Evolutionary conservation across 768 basidiomycete genomes (phyloP), one percentile per base, ranked within the genome.

Genomic region (Trametes cingulata): DNA sequence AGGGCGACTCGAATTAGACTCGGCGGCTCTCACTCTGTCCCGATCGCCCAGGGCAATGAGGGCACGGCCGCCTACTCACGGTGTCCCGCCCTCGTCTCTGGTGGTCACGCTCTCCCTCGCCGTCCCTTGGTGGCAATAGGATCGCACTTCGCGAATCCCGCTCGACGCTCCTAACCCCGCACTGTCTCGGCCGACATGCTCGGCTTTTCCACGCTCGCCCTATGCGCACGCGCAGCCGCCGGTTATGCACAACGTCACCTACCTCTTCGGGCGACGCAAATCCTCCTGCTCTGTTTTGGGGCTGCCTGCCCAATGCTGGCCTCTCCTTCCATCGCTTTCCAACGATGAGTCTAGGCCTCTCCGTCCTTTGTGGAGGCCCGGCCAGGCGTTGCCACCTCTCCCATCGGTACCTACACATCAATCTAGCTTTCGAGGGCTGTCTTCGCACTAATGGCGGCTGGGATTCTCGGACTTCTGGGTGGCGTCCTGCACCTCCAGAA

Each of bases 171-270:
- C 39, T 37, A 15, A 40, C 17, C 59, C 52, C 52, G 52, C 43
- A 12, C 52, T 10, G 17, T 33, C 46, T n/a, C 20, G 15, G 14
- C 9, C 10, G 39, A 10, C 52, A 39, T 13, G 37, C 29, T 35
- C 39, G 37, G 52, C 37, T 24, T 49, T 54, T 60, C 52, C 52
- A 54, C 52, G 59, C 43, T 47, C 42, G n/a, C 42, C 24, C 24
- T 36, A 17, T 49, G 46, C 29, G 39, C 15, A 4, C 17, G 52
- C 59, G 52, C 42, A 48, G 52, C 36, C 6, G 0, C 52, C 60
- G 53, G 60, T 40, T 55, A 51, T 39, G 22, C 52, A 50, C 53
- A 29, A 55, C 60, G 60, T 61, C 60, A 61, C 53, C 19, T 36
- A 6, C 60, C 53, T 33, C 60, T 49, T 61, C 27, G 5, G 36